Evolutionary conservation across 148 eudicot species (phyloP).

Genomic region (Amaranthus palmeri): DNA sequence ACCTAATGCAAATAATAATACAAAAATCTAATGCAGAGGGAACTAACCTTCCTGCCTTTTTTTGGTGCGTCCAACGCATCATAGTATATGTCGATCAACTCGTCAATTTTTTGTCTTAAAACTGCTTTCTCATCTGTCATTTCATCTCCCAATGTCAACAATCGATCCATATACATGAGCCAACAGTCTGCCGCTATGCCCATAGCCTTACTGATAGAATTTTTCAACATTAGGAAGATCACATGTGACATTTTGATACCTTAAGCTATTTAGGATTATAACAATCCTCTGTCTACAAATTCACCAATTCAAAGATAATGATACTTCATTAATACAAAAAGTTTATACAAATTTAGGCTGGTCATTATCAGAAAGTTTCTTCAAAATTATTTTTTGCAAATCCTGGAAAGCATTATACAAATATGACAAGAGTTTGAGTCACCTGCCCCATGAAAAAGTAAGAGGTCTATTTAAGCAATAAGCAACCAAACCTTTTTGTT

Average conservation of each 20-base stretch:
- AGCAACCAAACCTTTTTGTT: too few relatives aligned
- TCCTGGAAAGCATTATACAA: too few relatives aligned
- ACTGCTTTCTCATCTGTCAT: conserved; percentile 26
- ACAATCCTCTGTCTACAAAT: not conserved
- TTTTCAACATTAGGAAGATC: conserved; percentile 1
- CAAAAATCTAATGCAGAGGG: not conserved
- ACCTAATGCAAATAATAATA: not conserved
- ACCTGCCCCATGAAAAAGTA: too few relatives aligned
- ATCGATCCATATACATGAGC: conserved; percentile 58
- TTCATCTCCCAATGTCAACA: conserved; percentile 43
- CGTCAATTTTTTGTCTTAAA: conserved; percentile 32
- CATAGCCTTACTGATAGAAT: conserved; percentile 39
- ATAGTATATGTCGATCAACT: conserved; percentile 57
- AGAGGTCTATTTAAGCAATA: too few relatives aligned
- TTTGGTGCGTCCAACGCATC: conserved; percentile 92
- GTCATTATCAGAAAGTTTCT: too few relatives aligned
- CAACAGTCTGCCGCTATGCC: conserved; percentile 69
- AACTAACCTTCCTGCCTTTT: conserved; percentile 62
- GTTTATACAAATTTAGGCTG: too few relatives aligned
- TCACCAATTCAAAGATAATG: too few relatives aligned
- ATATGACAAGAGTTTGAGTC: too few relatives aligned
- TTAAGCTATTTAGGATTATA: not conserved
- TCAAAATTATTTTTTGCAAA: too few relatives aligned
- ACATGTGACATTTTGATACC: not conserved
- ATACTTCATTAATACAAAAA: too few relatives aligned